Evolutionary conservation across 1,139 yeast species (phyloP).

Genomic region (Saccharomycopsis hybrid): DNA sequence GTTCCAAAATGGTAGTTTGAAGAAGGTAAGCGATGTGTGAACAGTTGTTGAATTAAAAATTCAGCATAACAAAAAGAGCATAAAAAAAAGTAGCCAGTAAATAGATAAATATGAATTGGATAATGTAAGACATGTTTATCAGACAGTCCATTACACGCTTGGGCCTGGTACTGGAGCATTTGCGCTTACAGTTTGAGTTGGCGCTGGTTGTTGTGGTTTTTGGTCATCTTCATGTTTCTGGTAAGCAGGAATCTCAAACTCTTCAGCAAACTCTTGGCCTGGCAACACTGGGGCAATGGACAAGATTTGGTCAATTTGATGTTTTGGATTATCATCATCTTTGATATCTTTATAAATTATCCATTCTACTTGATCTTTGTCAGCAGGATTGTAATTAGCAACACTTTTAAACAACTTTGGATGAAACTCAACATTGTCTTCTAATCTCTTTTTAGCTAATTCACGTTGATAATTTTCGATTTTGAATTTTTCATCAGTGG

Average conservation of each 20-base stretch:
- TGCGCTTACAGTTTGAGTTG: constrained; percentile 9
- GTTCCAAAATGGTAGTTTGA: too few relatives aligned
- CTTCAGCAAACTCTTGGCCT: constrained; percentile 59
- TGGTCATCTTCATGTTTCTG: constrained; percentile 32
- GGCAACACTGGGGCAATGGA: constrained; percentile 71
- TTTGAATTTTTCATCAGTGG: constrained; percentile 81
- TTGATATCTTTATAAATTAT: constrained; percentile 55
- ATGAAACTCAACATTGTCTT: constrained; percentile 72
- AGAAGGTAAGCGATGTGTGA: too few relatives aligned
- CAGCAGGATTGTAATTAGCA: constrained; percentile 31
- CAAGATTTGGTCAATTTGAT: constrained; percentile 47
- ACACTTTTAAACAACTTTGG: constrained; percentile 65
- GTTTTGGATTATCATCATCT: constrained; percentile 39
- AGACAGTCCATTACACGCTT: neutral
- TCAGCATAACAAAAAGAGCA: too few relatives aligned
- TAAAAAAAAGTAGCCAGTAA: too few relatives aligned
- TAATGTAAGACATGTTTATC: too few relatives aligned
- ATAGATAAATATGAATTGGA: too few relatives aligned
- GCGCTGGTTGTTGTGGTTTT: too few relatives aligned
- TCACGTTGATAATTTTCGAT: constrained; percentile 82
- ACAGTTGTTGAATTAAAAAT: too few relatives aligned
- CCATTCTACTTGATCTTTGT: constrained; percentile 50
- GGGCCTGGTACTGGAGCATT: constrained; percentile 4
- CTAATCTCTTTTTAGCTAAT: constrained; percentile 64
- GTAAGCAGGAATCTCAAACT: constrained; percentile 64